Evolutionary conservation across 1,284 basidiomycete species (phyloP), one percentile per base, ranked within the genome.

Genomic region (Puccinia novopanici): DNA sequence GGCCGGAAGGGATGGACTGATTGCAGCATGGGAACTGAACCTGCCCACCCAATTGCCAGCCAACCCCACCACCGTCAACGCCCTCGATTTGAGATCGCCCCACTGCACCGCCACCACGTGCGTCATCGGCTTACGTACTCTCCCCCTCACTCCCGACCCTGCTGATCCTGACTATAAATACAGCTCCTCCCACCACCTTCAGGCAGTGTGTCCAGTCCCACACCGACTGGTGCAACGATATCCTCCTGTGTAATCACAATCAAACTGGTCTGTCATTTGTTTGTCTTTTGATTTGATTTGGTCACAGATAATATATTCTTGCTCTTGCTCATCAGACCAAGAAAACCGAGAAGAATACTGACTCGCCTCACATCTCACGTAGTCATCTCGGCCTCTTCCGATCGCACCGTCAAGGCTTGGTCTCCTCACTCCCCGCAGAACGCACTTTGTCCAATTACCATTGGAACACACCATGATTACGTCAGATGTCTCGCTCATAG

Each of bases 201-300:
- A 88, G 68, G 15, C 84, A 85, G 57, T 84, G 83, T 30, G 82
- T 86, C 17, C 84, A 85, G 55, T 83, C 82, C 12, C 85, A 86
- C 81, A 91, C 92, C 0, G 95, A 98, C 87, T 99, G 96, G 97
- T 91, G 98, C 67, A 98, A 98, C 86, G 96, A 98, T 84, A 91
- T 99, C 81, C 85, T 95, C 9, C 89, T 99, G 17, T 95, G 93
- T 87, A 96, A 98, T 85, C 88, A 91, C 82, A 95, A 98, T 83
- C 94, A 96, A 85, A 98, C 94, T 2, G 87, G 92, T 92, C 77
- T 78, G 89, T 85, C 19, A 9, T 50, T 30, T n/a, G 6, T n/a
- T 30, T 19, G 6, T 57, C 22, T 8, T 9, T 22, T 57, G 6
- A 57, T 57, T 30, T n/a, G 22, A n/a, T 30, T 5, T 8, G 9